Evolutionary conservation across 2,329 filamentous ascomycete species (phyloP), one percentile per base, ranked within the genome.

Genomic region (Cladophialophora yegresii): DNA sequence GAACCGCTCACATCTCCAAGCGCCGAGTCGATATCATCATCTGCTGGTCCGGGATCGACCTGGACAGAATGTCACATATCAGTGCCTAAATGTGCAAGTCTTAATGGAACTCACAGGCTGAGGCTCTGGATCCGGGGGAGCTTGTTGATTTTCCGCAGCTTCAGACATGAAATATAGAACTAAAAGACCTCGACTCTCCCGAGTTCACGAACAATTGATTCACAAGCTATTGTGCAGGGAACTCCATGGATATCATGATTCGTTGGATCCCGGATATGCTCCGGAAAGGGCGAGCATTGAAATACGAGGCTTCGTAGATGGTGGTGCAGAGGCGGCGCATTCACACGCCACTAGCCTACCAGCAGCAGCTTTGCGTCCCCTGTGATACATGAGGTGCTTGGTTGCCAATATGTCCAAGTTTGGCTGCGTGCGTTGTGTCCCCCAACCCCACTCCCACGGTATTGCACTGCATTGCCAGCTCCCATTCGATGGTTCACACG

Each of bases 21-120:
- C 2, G 64, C 64, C 13, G 64, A 66, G 36, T 66, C 64, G 20
- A 32, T 30, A 30, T 66, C 64, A 32, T 62, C 63, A 13, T 36
- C 59, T n/a, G 53, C 59, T 28, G 28, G 54, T 22, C 56, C 43
- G 6, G 43, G 59, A 40, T 40, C 43, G 7, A 33, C 40, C 59
- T 56, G 26, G 16, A 16, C 22, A 36, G n/a, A 40, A 22, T 12
- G 33, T 56, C 53, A 62, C 22, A 50, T 28, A 56, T 40, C 28
- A 33, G 10, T 55, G 2, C 20, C 26, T 1, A 36, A 28, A 6
- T 26, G 26, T 28, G 54, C 4, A 49, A n/a, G 22, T 23, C 13
- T 28, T 23, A 30, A 40, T 30, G 32, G 26, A 23, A 28, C 58
- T n/a, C 55, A 62, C 59, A 26, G 43, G 20, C 36, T 55, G 30